Evolutionary conservation across 305 asterid genomes (phyloP).

Genomic region (Solanum hybrid): DNA sequence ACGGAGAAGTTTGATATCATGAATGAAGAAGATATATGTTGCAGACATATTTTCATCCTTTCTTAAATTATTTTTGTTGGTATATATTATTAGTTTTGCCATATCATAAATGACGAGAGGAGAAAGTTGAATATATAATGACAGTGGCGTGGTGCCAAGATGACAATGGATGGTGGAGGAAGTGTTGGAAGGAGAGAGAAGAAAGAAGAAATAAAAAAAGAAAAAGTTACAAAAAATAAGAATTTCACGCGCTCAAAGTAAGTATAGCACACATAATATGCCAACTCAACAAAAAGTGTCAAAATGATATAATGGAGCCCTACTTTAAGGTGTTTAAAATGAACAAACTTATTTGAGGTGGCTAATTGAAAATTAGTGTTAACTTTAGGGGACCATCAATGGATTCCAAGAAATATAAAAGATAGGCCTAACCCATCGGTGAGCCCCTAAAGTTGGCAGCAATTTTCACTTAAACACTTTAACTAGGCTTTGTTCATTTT

Average conservation of each 20-base stretch:
- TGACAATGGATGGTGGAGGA: neutral
- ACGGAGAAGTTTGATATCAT: neutral
- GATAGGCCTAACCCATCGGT: neutral
- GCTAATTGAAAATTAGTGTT: neutral
- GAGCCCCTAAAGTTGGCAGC: neutral
- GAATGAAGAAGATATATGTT: neutral
- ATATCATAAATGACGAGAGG: neutral
- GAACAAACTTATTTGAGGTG: neutral
- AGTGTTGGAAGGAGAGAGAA: neutral
- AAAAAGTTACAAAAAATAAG: neutral
- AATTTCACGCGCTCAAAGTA: neutral
- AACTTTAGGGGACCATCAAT: neutral
- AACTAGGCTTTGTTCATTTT: neutral
- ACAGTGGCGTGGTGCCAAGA: neutral
- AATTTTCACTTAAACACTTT: too few species aligned
- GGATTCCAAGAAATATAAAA: neutral
- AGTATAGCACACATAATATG: neutral
- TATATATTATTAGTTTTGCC: neutral
- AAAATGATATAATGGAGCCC: neutral
- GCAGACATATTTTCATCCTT: neutral
- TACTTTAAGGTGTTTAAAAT: neutral
- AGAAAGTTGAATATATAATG: neutral
- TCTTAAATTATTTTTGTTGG: neutral
- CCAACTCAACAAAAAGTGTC: neutral
- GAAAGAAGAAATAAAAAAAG: neutral